These are phyloP conservation scores for Ballota nigra DNA, from an alignment of 257 asterid species.

Conservation along the genomic window DNA sequence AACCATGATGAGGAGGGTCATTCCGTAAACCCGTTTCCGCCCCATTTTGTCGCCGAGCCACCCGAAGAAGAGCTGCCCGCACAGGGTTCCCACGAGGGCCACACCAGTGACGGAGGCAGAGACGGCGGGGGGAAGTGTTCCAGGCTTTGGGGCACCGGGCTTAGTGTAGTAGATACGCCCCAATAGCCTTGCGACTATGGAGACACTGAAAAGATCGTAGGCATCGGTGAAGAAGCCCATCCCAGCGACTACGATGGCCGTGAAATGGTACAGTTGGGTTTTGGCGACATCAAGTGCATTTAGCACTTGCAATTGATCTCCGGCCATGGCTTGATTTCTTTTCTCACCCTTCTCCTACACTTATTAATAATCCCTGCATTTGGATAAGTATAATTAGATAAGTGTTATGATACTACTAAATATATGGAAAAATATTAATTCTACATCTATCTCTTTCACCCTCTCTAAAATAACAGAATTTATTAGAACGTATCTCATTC, in stretches of 20 bases:
- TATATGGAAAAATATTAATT: too few relatives aligned
- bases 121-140: constrained; percentile 39
- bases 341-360: background rate
- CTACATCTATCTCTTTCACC: too few relatives aligned
- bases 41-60: constrained; percentile 83
- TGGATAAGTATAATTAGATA: too few relatives aligned
- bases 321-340: constrained; percentile 27
- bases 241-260: constrained; percentile 59
- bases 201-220: constrained; percentile 58
- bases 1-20: constrained; percentile 58
- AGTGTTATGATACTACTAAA: too few relatives aligned
- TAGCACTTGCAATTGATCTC: constrained; percentile 47
- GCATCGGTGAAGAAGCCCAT: constrained; percentile 77
- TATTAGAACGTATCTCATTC: too few relatives aligned
- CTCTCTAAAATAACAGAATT: too few relatives aligned
- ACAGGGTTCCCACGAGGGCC: constrained; percentile 61
- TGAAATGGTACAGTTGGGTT: constrained; percentile 66
- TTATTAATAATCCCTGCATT: background rate
- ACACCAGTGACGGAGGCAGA: constrained; percentile 55
- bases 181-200: constrained; percentile 37
- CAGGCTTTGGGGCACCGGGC: constrained; percentile 42
- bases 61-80: constrained; percentile 69
- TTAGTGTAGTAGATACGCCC: constrained; percentile 60
- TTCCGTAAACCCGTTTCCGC: constrained; percentile 56
- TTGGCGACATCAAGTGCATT: constrained; percentile 62